phyloP scores from a whole-genome alignment of 2,329 filamentous ascomycete species.

The Aspergillus pseudoglaucus region DNA sequence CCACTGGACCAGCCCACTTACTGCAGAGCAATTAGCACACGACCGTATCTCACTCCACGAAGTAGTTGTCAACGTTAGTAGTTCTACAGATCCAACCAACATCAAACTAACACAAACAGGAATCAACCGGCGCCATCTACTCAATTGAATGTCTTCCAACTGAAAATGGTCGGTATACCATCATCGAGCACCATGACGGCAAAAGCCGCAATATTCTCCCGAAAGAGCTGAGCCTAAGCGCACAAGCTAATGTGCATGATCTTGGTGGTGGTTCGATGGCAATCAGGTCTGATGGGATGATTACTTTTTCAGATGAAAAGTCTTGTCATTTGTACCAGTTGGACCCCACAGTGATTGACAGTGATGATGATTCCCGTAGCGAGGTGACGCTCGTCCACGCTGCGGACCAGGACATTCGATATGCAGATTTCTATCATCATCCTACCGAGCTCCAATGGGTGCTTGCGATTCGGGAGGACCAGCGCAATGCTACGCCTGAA shows the following conservation, averaged over 20 bases:
- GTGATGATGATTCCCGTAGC: constrained; percentile 3
- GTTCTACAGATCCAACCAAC: neutral
- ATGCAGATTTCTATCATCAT: constrained; percentile 42
- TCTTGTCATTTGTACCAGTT: constrained; percentile 42
- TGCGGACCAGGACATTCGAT: constrained; percentile 24
- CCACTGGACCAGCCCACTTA: constrained; percentile 36
- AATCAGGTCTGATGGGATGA: constrained; percentile 29
- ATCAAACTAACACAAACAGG: constrained; percentile 9
- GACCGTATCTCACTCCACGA: constrained; percentile 27
- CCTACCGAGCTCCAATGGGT: constrained; percentile 35
- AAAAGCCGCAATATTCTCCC: constrained; percentile 39
- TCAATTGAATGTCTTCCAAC: constrained; percentile 30
- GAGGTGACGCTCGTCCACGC: constrained; percentile 21
- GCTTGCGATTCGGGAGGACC: constrained; percentile 49
- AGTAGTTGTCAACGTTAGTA: constrained; percentile 22
- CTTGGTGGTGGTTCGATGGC: constrained; percentile 47
- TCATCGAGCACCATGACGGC: constrained; percentile 38
- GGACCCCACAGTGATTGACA: constrained; percentile 30
- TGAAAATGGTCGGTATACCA: constrained; percentile 37
- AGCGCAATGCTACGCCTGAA: constrained; percentile 26
- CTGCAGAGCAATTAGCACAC: constrained; percentile 27
- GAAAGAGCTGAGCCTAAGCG: constrained; percentile 31
- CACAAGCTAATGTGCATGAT: constrained; percentile 45
- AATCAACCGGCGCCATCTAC: constrained; percentile 24
- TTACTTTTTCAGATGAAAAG: constrained; percentile 44